Percentiles rank a stretch among this genome's conserved stretches.
phyloP scores from a whole-genome alignment of 495 filamentous ascomycete species.

The Podospora didyma region DNA sequence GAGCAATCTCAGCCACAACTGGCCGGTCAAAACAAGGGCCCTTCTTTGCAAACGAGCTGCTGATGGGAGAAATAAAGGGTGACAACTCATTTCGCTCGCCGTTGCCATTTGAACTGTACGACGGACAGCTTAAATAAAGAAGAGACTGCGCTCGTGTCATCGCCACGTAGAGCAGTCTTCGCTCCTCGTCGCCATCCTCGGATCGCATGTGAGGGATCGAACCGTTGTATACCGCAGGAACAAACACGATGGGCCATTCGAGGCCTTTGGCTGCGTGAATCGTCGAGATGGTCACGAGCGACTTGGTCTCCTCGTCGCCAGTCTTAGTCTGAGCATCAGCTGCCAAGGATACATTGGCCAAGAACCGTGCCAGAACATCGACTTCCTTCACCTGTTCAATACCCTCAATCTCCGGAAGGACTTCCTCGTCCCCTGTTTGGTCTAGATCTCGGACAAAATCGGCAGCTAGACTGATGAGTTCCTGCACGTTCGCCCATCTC shows the following conservation, averaged over 20 bases:
- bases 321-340: conserved; percentile 66
- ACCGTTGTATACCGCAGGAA: conserved; percentile 85
- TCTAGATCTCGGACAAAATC: conserved; percentile 55
- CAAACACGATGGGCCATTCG: conserved; percentile 97
- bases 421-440: conserved; percentile 54
- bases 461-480: conserved; percentile 72
- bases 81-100: conserved; percentile 35
- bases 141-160: conserved; percentile 94
- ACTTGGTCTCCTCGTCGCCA: conserved; percentile 49
- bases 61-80: conserved; percentile 33
- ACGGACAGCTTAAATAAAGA: conserved; percentile 85
- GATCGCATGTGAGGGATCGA: conserved; percentile 92
- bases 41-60: conserved; percentile 34
- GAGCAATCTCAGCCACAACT: conserved; percentile 35
- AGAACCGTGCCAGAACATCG: conserved; percentile 71
- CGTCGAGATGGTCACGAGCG: conserved; percentile 86
- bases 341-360: conserved; percentile 85
- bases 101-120: conserved; percentile 29
- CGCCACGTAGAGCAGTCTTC: conserved; percentile 88
- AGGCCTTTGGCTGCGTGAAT: conserved; percentile 97
- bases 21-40: conserved; percentile 43
- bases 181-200: conserved; percentile 87
- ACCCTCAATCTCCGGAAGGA: conserved; percentile 72
- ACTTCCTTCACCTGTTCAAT: conserved; percentile 65
- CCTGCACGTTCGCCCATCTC: conserved; percentile 89